These are phyloP conservation scores for Pseudonectria foliicola DNA, from an alignment of 2,329 filamentous ascomycete species.

Conservation along the genomic window DNA sequence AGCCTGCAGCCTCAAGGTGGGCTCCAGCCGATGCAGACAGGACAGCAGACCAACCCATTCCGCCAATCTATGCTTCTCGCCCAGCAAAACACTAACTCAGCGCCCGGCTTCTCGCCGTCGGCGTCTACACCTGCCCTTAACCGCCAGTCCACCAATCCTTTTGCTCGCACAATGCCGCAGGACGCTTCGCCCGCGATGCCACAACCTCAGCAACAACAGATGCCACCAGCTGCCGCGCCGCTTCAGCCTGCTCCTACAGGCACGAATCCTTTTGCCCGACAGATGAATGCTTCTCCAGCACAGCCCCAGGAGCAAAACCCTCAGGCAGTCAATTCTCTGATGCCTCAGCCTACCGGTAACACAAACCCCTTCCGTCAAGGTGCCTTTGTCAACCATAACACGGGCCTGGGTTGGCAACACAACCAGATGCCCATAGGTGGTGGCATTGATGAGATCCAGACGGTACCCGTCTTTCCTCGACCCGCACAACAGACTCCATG, in stretches of 20 bases:
- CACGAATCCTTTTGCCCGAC: slow-evolving; percentile 52
- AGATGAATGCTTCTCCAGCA: slow-evolving; percentile 27
- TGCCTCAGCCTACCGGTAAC: slow-evolving; percentile 73
- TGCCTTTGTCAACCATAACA: slow-evolving; percentile 81
- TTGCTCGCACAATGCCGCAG: slow-evolving; percentile 60
- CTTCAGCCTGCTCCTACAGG: slow-evolving; percentile 46
- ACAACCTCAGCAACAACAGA: background rate
- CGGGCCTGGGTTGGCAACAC: slow-evolving; percentile 83
- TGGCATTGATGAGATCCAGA: slow-evolving; percentile 69
- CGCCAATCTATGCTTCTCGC: slow-evolving; percentile 76
- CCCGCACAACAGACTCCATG: slow-evolving; percentile 59
- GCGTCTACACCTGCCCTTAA: slow-evolving; percentile 34
- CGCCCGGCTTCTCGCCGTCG: slow-evolving; percentile 31
- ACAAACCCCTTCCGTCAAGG: slow-evolving; percentile 95
- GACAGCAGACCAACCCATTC: slow-evolving; percentile 73
- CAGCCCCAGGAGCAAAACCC: slow-evolving; percentile 33
- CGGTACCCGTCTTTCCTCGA: slow-evolving; percentile 78
- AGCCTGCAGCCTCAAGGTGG: slow-evolving; percentile 13
- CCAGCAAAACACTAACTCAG: slow-evolving; percentile 38
- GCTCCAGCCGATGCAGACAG: slow-evolving; percentile 22
- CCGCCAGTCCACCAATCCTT: slow-evolving; percentile 77
- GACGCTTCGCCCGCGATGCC: slow-evolving; percentile 28
- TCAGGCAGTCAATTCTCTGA: slow-evolving; percentile 44
- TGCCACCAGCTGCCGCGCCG: slow-evolving; percentile 23
- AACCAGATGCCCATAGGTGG: slow-evolving; percentile 74